A percentile compares a stretch with the other conserved stretches of the same genome.
Evolutionary conservation across 2,329 filamentous ascomycete genomes (phyloP).

Genomic region (Cytospora schulzeri): DNA sequence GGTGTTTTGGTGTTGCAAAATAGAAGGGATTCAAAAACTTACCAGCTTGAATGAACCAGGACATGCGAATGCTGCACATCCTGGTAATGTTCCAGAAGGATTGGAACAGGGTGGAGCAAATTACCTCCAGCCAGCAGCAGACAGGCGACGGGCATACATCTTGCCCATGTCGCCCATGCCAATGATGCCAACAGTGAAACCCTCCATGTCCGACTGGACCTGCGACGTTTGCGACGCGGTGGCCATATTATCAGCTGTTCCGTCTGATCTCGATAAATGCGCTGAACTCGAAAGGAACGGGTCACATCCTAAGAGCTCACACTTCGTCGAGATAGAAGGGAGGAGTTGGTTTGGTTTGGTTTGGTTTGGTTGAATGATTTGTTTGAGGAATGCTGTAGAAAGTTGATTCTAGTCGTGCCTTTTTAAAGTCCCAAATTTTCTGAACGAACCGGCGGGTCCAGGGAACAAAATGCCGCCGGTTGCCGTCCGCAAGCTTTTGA

Average conservation of each 20-base stretch:
- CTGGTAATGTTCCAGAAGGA: conserved; percentile 1
- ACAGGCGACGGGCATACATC: conserved; percentile 92
- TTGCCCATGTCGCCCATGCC: conserved; percentile 99
- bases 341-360: background rate
- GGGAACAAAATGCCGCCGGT: conserved; percentile 15
- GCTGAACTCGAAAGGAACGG: conserved; percentile 30
- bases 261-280: conserved; percentile 18
- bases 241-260: conserved; percentile 31
- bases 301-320: conserved; percentile 27
- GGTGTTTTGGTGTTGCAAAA: conserved; percentile 20
- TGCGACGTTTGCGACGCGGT: conserved; percentile 21
- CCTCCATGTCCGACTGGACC: conserved; percentile 56
- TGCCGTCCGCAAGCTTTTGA: background rate
- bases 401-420: background rate
- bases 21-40: conserved; percentile 35
- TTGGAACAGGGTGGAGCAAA: conserved; percentile 33
- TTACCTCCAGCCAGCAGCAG: conserved; percentile 96
- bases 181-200: conserved; percentile 87
- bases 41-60: conserved; percentile 37
- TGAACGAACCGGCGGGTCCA: conserved; percentile 6
- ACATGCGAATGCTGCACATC: conserved; percentile 20
- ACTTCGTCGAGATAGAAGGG: background rate
- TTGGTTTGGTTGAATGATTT: background rate
- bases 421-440: conserved; percentile 16
- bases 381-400: background rate